A percentile compares a stretch with the other conserved stretches of the same genome.
Conservation (phyloP, 1,139 yeast species). For the Geotrichum bryndzae region DNA sequence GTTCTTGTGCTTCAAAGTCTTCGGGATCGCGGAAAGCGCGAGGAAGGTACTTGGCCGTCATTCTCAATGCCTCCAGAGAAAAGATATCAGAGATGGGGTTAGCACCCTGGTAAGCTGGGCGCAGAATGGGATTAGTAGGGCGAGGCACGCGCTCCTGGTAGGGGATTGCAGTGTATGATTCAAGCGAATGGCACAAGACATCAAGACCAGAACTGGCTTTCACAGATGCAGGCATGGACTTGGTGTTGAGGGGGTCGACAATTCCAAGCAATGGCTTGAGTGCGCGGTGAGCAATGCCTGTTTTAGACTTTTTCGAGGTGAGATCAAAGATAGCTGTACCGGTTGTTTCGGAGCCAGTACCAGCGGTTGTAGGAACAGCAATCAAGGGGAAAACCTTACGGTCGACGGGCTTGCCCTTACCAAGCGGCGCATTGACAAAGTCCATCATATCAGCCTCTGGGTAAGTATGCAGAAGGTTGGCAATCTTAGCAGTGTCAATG, state of each 20-base stretch:
- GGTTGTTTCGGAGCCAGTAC: conserved; percentile 44
- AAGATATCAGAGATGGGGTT: conserved; percentile 41
- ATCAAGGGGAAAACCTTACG: conserved; percentile 36
- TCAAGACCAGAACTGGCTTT: conserved; percentile 43
- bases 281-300: conserved; percentile 40
- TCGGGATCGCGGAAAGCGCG: conserved; percentile 37
- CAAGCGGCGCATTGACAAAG: conserved; percentile 41
- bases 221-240: conserved; percentile 40
- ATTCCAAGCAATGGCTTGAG: conserved; percentile 38
- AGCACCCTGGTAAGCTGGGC: conserved; percentile 42
- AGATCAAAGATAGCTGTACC: conserved; percentile 41
- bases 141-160: conserved; percentile 38
- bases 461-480: conserved; percentile 37
- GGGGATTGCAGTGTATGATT: conserved; percentile 42
- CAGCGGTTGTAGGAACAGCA: conserved; percentile 44
- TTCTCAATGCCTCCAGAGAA: conserved; percentile 36
- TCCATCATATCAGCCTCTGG: conserved; percentile 38
- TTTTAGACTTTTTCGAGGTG: conserved; percentile 34
- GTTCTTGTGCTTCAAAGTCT: conserved; percentile 38
- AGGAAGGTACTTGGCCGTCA: conserved; percentile 39
- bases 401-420: conserved; percentile 38
- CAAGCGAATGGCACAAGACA: conserved; percentile 43
- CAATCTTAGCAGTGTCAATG: conserved; percentile 40
- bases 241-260: conserved; percentile 41
- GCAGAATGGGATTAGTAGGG: conserved; percentile 36